phyloP scores from a whole-genome alignment of 2,329 filamentous ascomycete genomes.

The Magnaporthiopsis rhizophila region DNA sequence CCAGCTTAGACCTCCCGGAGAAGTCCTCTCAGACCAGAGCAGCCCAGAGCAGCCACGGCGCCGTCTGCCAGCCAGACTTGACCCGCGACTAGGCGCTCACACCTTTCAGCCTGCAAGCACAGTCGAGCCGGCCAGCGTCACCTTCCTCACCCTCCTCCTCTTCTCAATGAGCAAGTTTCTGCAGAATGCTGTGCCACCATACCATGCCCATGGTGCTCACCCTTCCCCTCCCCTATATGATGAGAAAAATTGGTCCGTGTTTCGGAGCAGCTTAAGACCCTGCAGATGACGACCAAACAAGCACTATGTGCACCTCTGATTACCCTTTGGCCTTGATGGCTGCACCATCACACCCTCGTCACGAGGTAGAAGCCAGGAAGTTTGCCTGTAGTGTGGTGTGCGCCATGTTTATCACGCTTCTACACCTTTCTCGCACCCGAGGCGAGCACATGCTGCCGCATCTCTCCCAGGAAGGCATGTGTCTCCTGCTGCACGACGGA shows the following conservation, averaged over 20 bases:
- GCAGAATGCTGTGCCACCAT: neutral
- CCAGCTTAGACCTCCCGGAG: too few relatives aligned
- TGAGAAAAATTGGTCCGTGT: slow-evolving; percentile 70
- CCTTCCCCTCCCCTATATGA: neutral
- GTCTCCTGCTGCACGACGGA: neutral
- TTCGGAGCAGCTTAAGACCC: slow-evolving; percentile 63
- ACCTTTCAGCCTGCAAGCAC: neutral
- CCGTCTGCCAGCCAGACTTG: neutral
- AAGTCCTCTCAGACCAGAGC: too few relatives aligned
- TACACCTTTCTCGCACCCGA: neutral
- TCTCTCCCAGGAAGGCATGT: neutral
- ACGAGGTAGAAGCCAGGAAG: neutral
- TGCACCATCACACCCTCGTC: neutral
- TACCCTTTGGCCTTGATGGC: neutral
- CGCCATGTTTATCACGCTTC: neutral
- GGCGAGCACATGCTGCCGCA: too few relatives aligned
- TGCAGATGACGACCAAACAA: slow-evolving; percentile 62
- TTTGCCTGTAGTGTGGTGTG: neutral
- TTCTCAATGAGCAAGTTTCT: neutral
- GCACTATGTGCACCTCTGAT: slow-evolving; percentile 66
- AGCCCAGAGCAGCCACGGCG: neutral
- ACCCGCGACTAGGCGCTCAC: neutral
- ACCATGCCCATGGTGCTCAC: neutral
- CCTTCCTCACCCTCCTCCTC: too few relatives aligned
- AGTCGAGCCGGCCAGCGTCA: neutral